Evolutionary conservation across 768 basidiomycete species (phyloP), one percentile per base, ranked within the genome.

Genomic region (Xanthoconium purpureum): DNA sequence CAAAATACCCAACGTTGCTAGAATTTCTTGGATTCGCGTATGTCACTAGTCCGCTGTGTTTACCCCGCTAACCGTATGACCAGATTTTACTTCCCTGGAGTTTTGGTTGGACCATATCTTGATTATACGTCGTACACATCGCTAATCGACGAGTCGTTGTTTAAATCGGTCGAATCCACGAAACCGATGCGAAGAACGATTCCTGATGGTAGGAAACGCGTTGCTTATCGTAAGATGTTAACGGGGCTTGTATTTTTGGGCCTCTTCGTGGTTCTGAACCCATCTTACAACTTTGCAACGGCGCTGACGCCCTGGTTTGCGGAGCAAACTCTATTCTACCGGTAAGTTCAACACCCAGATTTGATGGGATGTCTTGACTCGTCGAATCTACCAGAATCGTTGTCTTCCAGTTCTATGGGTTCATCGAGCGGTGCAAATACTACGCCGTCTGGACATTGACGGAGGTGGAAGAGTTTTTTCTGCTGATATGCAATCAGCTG

Each of bases 61-160:
- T 50, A 40, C 18, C 33, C 37, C 24, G 28, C 40, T 54, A 6
- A 55, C 35, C 12, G 43, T 32, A 45, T 30, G 6, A 32, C 12
- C 64, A 95, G 94, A n/a, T 89, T 98, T 71, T 99, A 96, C 75
- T 98, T 98, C 78, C 97, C 97, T 2, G 94, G 94, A 6, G 78
- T 95, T 59, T 82, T 98, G 42, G 90, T 95, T 57, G 97, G 97
- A 9, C 96, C 97, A 0, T 90, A 88, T 58, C 80, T 92, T 52
- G 91, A 94, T 64, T 96, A 84, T 64, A 75, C 82, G 44, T 85
- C 92, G 29, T 99, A 99, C 73, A 81, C 77, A 61, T 80, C 88
- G 35, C 75, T 97, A 33, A 78, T 93, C 63, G 80, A 88, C 59
- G 92, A 84, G 59, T 83, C 85, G 12, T 69, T 90, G 48, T 97